Conservation (phyloP, 2,329 filamentous ascomycete species). For the Exophiala alcalophila region DNA sequence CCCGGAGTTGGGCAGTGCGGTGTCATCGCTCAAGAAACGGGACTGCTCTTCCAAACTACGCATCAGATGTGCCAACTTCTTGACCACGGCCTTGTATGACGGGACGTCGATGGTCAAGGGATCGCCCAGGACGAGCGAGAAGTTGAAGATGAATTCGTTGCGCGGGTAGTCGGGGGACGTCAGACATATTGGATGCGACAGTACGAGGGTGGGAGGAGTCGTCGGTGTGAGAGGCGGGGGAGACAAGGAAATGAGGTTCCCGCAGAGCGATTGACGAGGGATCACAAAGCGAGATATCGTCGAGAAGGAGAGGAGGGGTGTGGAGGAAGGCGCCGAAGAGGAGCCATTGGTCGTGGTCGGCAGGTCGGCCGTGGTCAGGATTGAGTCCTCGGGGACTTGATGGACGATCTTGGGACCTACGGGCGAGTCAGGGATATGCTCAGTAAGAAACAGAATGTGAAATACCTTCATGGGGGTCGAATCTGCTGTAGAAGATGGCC, state of each 20-base stretch:
- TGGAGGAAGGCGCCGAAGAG: slow-evolving; percentile 7
- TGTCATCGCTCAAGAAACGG: slow-evolving; percentile 62
- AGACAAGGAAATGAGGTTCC: slow-evolving; percentile 64
- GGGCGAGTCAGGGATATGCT: slow-evolving; percentile 5
- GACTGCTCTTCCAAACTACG: slow-evolving; percentile 89
- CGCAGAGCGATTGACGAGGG: slow-evolving; percentile 90
- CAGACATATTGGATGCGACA: slow-evolving; percentile 88
- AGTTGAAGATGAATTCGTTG: slow-evolving; percentile 98
- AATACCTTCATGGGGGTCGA: slow-evolving; percentile 57
- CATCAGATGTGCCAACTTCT: slow-evolving; percentile 80
- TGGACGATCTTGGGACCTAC: slow-evolving; percentile 62
- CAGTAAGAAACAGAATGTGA: background rate
- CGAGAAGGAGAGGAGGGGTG: slow-evolving; percentile 78
- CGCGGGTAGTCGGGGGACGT: slow-evolving; percentile 77
- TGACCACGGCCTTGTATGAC: slow-evolving; percentile 79
- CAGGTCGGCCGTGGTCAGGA: slow-evolving; percentile 47
- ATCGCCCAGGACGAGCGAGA: slow-evolving; percentile 74
- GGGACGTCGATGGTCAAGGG: slow-evolving; percentile 57
- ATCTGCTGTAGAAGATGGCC: slow-evolving; percentile 65
- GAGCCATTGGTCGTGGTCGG: slow-evolving; percentile 34
- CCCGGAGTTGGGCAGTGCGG: slow-evolving; percentile 46
- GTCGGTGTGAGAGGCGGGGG: slow-evolving; percentile 42
- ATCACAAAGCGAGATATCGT: slow-evolving; percentile 90
- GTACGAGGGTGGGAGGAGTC: slow-evolving; percentile 67
- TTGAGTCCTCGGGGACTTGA: slow-evolving; percentile 61